Conservation (phyloP, 2,329 filamentous ascomycete genomes). For the Fusarium sp. region DNA sequence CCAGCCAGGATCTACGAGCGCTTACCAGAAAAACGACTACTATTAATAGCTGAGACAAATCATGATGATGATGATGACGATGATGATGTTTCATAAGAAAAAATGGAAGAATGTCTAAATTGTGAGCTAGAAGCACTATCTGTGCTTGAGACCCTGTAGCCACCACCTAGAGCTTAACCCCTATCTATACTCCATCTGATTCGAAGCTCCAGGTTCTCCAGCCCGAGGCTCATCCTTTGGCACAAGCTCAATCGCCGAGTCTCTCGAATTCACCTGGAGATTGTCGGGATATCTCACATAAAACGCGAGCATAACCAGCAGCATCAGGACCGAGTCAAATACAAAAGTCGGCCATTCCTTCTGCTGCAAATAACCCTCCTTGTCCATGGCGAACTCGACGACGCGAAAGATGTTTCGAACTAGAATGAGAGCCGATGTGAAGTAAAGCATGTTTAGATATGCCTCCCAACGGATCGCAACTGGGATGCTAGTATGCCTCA, state of each 20-base stretch:
- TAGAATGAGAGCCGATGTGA: not conserved
- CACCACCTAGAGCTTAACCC: fast-evolving
- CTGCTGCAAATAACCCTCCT: slow-evolving; percentile 17
- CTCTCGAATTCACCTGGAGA: not conserved
- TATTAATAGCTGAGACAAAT: fast-evolving
- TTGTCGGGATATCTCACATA: slow-evolving; percentile 16
- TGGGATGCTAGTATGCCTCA: fast-evolving
- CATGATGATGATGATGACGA: too few relatives aligned
- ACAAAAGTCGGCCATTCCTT: slow-evolving; percentile 30
- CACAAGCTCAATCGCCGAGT: not conserved
- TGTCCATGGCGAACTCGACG: slow-evolving; percentile 18
- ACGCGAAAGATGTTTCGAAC: slow-evolving; percentile 20
- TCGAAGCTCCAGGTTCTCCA: not conserved
- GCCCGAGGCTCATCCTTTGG: not conserved
- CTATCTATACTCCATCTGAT: not conserved
- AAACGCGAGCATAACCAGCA: slow-evolving; percentile 15
- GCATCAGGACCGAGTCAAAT: slow-evolving; percentile 21
- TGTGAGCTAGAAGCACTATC: not conserved
- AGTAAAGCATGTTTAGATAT: slow-evolving; percentile 19
- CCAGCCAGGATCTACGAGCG: not conserved
- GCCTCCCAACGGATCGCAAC: not conserved
- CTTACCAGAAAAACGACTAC: not conserved
- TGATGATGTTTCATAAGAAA: fast-evolving
- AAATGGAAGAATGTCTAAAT: not conserved
- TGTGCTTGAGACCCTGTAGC: too few relatives aligned